Base-by-base conservation (phyloP, 345 rosid species). In the Mallotus nudiflorus region DNA sequence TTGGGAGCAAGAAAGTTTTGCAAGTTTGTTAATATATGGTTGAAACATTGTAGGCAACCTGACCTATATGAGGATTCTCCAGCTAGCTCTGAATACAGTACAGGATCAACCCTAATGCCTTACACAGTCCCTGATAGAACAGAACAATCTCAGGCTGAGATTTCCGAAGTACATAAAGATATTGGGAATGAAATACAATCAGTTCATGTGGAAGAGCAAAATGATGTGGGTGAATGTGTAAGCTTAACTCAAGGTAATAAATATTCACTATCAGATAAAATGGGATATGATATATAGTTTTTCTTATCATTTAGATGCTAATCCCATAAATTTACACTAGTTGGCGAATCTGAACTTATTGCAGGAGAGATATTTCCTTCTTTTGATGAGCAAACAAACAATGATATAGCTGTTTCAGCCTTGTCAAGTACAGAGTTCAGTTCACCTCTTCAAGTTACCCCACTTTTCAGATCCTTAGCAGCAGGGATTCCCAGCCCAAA, bases 401-500 rank as follows among this genome's bases (percentile, higher is more conserved):
- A 65, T 35, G 67, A 42, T 54, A 77, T 73, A 39, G 76, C 72
- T 84, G 89, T 82, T 70, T 77, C 90, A 59, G 78, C 75, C 72
- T 59, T 86, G 22, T 73, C 84, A 74, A 78, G 76, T 5, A 68
- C 71, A 75, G 98, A 83, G 70, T 92, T 88, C 67, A 81, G 85
- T 73, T 95, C 98, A 14, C 98, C 99, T 46, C 75, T 85, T 73
- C 96, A 88, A 64, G 92, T 90, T 57, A 95, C 97, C 48, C 97
- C 99, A 25, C 73, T 92, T 73, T 95, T 95, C 96, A 90, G 97
- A 84, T 88, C 99, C 73, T 73, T 95, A 79, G 97, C 98, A 73
- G 99, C 98, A 57, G 92, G 92, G 67, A 89, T 95, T 78, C 98
- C 98, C 75, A 95, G 96, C 70, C 99, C 98, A 74, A 90, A 86